Base-by-base conservation (phyloP, 2,329 filamentous ascomycete species). In the Diaporthe longicolla region DNA sequence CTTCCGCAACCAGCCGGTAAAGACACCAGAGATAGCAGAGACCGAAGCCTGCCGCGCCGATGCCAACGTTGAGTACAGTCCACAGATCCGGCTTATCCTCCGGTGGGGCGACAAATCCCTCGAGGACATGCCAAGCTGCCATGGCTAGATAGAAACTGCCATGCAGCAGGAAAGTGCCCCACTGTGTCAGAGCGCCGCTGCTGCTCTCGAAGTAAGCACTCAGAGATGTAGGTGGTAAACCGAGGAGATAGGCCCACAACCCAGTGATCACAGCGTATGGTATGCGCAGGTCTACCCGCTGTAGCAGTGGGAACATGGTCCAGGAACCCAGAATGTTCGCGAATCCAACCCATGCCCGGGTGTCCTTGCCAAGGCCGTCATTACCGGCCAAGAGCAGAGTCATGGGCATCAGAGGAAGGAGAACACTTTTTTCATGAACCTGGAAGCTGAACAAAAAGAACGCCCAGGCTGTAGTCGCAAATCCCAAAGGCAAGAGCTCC, bases 381-480 rank as follows among this genome's bases (percentile, higher is more conserved):
- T 92, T 90, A 21, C 74, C 74, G 21, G 94, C 93, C 52, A 99
- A 87, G 7, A 98, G 87, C 9, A 98, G 84, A 0, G 95, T 98
- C 94, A 97, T 98, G 0, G 97, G 97, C 81, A 98, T 90, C 61
- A 99, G 87, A 0, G 97, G 97, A 3, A 99, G 89, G 7, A 99
- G 87, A 0, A 98, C 95, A 77, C 95, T 98, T 88, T 99, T 99
- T 85, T 99, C 97, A 80, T 99, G 97, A 0, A 99, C 97, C 81
- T 99, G 97, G 82, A 97, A 99, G 79, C 95, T 97, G 85, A 97
- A 98, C 21, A 99, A 87, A 82, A 98, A 99, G 87, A 99, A 99
- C 0, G 93, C 96, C 97, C 97, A 99, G 2, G 95, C 94, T 0
- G 94, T 95, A 1, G 93, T 89, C 1, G 95, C 93, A 73, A 98